Base-by-base conservation (phyloP, 176 grass and related monocot species). In the Aegilops tauschii region DNA sequence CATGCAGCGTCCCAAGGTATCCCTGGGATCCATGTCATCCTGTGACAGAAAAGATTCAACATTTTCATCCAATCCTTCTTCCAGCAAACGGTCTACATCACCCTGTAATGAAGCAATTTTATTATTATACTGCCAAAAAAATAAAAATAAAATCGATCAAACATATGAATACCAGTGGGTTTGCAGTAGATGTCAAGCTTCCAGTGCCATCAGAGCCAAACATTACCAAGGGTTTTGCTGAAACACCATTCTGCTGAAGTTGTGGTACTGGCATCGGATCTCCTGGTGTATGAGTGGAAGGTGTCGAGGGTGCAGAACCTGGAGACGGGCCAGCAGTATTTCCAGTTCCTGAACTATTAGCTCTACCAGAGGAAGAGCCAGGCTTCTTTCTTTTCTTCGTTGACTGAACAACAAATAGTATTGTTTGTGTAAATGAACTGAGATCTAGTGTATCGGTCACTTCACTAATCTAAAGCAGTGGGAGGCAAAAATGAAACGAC, bases 41-140 rank as follows among this genome's bases (percentile, higher is more conserved):
- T 94, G 97, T 69, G 97, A 99, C 91, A 99, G 81, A 93, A 97
- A 99, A 69, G 97, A 99, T 82, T 99, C 97, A 32, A 99, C 97
- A 82, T 99, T 99, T 77, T 99, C 97, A 86, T 99, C 97, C 77
- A 99, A 90, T 23, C 90, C 94, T 89, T 98, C 96, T 80, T 98
- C 96, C 61, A 98, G 85, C 88, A 98, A 95, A 80, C 84, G 93
- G 65, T 99, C 97, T 74, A 99, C 87, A 76, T 95, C 97, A 97
- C 86, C 92, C 97, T 99, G 84, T 28, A 92, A 91, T 66, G 75
- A 89, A 79, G 25, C 39, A 5, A 69, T 76, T 67, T 71, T 77
- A 31, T 80, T 28, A 77, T 70, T 13, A 73, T 65, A 68, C 16
- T 34, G 44, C 17, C 29, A 39, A 54, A 65, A 78, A 42, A 80